Evolutionary conservation across 768 basidiomycete genomes (phyloP).

Genomic region (Tricholoma hemisulphureum): DNA sequence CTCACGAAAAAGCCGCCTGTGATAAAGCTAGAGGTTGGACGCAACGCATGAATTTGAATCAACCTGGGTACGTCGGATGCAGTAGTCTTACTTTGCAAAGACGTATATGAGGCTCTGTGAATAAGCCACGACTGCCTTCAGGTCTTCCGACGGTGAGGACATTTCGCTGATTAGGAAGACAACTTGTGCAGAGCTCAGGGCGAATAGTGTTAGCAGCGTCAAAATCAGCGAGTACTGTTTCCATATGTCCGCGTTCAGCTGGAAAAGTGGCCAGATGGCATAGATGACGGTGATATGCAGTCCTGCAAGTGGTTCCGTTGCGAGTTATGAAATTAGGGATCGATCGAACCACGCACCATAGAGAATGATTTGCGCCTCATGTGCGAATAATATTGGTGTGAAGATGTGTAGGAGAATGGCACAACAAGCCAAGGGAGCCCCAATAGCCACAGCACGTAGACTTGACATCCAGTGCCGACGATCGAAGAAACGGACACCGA

Average conservation of each 20-base stretch:
- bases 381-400: not conserved
- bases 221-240: not conserved
- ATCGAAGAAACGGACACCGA: too few species aligned
- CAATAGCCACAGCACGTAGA: not conserved
- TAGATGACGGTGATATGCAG: not conserved
- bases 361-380: not conserved
- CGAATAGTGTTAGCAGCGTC: not conserved
- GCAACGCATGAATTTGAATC: not conserved
- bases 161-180: not conserved
- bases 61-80: not conserved
- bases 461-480: too few species aligned
- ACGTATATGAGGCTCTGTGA: not conserved
- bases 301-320: not conserved
- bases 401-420: not conserved
- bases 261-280: not conserved
- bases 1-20: not conserved
- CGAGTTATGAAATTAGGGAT: not conserved
- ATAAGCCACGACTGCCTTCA: not conserved
- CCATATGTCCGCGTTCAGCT: not conserved
- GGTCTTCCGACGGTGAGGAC: not conserved
- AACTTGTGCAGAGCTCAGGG: not conserved
- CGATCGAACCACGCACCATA: not conserved
- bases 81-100: not conserved
- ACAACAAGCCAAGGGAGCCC: not conserved
- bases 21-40: not conserved